Percentiles rank a stretch among this genome's conserved stretches.
These are phyloP conservation scores for Rutidosis leptorrhynchoides DNA, from an alignment of 129 eudicot species.

Conservation along the genomic window DNA sequence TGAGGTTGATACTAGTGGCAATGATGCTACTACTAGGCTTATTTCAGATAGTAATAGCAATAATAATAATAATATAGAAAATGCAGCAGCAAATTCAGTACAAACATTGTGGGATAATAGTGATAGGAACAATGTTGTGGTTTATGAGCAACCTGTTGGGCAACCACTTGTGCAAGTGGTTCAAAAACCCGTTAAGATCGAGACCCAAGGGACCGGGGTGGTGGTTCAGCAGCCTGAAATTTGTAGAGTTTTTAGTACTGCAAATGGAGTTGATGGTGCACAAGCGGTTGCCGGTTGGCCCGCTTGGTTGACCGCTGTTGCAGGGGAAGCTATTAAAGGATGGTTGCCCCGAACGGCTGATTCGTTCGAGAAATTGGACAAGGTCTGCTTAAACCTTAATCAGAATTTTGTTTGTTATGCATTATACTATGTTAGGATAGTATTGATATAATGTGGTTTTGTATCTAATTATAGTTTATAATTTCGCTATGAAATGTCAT, in stretches of 20 bases:
- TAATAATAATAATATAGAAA: slow-evolving; percentile 41
- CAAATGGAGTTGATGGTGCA: slow-evolving; percentile 66
- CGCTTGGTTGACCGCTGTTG: slow-evolving; percentile 75
- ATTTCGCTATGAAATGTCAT: neutral
- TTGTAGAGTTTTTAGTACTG: slow-evolving; percentile 39
- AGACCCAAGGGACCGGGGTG: no score
- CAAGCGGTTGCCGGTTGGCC: slow-evolving; percentile 89
- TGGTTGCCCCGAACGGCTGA: slow-evolving; percentile 79
- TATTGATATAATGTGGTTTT: neutral
- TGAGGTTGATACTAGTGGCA: slow-evolving; percentile 61
- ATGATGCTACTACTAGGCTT: slow-evolving; percentile 63
- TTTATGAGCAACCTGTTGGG: slow-evolving; percentile 40
- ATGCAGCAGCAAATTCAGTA: slow-evolving; percentile 39
- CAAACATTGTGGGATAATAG: slow-evolving; percentile 46
- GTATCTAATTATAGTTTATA: neutral
- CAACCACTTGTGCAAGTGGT: slow-evolving; percentile 28
- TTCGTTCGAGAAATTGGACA: slow-evolving; percentile 80
- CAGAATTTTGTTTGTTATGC: neutral
- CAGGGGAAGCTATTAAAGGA: slow-evolving; percentile 90
- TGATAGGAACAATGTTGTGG: slow-evolving; percentile 40
- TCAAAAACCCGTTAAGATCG: slow-evolving; percentile 26
- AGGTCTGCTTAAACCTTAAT: slow-evolving; percentile 38
- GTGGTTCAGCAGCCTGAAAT: slow-evolving; percentile 41
- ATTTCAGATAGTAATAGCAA: slow-evolving; percentile 49
- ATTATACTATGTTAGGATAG: neutral